Evolutionary conservation across 1,139 yeast genomes (phyloP).

Genomic region (Candida sanyaensis): DNA sequence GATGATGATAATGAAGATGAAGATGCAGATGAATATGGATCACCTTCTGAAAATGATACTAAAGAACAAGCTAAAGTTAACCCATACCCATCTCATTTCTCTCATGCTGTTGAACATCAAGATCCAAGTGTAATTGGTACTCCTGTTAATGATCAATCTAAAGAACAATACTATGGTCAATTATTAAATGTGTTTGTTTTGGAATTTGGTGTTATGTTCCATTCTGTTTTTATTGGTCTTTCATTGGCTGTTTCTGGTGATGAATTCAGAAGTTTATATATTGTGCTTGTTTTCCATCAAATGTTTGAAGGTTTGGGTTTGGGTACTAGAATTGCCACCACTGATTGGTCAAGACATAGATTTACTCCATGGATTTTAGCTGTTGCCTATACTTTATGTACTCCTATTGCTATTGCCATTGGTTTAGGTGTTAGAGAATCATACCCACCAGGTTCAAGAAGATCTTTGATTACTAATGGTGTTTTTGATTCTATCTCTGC

Average conservation of each 20-base stretch:
- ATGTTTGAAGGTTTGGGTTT: conserved; percentile 91
- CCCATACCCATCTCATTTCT: conserved; percentile 45
- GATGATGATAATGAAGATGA: conserved; percentile 19
- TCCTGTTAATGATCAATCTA: conserved; percentile 34
- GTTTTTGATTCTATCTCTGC: conserved; percentile 81
- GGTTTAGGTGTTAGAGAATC: conserved; percentile 80
- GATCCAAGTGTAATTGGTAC: conserved; percentile 52
- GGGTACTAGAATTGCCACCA: conserved; percentile 80
- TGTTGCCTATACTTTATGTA: conserved; percentile 64
- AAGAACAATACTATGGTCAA: conserved; percentile 49
- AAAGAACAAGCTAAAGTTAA: conserved; percentile 20
- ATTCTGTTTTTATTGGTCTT: conserved; percentile 77
- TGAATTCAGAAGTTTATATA: conserved; percentile 74
- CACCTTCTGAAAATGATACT: conserved; percentile 1
- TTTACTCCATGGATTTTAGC: conserved; percentile 63
- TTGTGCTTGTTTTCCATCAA: conserved; percentile 87
- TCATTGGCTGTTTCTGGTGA: conserved; percentile 70
- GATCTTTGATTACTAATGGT: conserved; percentile 72
- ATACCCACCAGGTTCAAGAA: conserved; percentile 61
- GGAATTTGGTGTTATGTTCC: conserved; percentile 82
- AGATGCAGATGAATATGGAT: conserved; percentile 16
- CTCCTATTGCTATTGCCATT: conserved; percentile 83
- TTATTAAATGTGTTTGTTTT: conserved; percentile 54
- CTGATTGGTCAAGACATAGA: conserved; percentile 60
- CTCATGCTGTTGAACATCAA: conserved; percentile 53